Conservation (phyloP, 148 eudicot genomes). For the Camellia lanceoleosa region DNA sequence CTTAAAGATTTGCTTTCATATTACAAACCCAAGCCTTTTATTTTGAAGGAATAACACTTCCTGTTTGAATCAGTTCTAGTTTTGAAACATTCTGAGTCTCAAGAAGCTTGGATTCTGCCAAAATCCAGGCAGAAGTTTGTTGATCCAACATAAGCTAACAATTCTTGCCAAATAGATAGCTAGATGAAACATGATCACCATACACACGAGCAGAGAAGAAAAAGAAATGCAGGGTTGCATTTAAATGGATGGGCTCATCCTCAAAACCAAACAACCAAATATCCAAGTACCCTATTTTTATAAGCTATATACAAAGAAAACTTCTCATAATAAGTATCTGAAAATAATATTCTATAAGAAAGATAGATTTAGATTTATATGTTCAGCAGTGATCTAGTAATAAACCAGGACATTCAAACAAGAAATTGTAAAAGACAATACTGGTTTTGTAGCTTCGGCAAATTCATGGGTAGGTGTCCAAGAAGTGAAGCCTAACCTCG, state of each 20-base stretch:
- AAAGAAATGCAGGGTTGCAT: not conserved
- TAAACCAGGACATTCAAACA: not conserved
- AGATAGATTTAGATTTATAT: no score
- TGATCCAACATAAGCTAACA: no score
- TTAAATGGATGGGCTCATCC: not conserved
- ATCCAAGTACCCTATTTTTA: not conserved
- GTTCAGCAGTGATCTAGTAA: not conserved
- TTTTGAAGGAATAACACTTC: no score
- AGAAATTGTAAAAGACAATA: not conserved
- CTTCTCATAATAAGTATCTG: not conserved
- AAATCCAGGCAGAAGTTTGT: no score
- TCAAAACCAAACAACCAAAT: not conserved
- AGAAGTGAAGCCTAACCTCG: constrained; percentile 33
- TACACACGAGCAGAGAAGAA: not conserved
- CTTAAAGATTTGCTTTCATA: no score
- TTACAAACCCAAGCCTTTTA: no score
- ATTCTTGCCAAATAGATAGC: not conserved
- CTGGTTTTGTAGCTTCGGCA: constrained; percentile 41
- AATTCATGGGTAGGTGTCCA: constrained; percentile 18
- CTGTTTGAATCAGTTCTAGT: no score
- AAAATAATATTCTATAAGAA: not conserved
- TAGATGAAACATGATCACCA: not conserved
- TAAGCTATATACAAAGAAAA: not conserved
- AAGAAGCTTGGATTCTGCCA: no score
- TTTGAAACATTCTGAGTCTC: no score